Evolutionary conservation across 106 monocot species (phyloP).

Genomic region (Vanilla planifolia): DNA sequence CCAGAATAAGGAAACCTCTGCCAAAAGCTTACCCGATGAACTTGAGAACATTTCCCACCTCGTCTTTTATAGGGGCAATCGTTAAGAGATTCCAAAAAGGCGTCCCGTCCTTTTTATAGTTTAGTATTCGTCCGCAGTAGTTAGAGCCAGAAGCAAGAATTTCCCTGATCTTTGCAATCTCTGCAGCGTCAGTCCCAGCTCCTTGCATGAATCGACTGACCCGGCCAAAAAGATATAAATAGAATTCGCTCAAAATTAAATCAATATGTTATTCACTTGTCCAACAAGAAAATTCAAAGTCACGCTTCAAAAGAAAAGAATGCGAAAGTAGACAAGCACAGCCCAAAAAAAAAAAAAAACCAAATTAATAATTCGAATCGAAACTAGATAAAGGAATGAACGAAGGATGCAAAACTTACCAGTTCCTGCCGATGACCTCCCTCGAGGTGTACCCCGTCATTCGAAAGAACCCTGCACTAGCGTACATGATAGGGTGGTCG

Average conservation of each 20-base stretch:
- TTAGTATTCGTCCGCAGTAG: conserved; percentile 90
- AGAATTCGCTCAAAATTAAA: too few species aligned
- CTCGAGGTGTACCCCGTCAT: conserved; percentile 89
- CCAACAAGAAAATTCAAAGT: too few species aligned
- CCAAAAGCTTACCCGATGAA: conserved; percentile 71
- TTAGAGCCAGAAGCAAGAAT: conserved; percentile 40
- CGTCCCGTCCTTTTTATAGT: conserved; percentile 96
- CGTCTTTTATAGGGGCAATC: conserved; percentile 95
- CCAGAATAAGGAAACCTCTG: not conserved
- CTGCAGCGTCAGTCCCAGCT: conserved; percentile 61
- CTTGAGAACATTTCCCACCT: conserved; percentile 75
- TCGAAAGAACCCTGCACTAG: conserved; percentile 91
- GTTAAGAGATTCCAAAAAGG: conserved; percentile 97
- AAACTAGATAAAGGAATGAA: not conserved
- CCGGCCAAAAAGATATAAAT: conserved; percentile 1
- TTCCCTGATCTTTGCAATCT: conserved; percentile 81
- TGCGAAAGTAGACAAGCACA: too few species aligned
- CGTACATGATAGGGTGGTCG: conserved; percentile 80
- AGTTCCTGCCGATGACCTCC: conserved; percentile 88
- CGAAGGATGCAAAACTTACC: conserved; percentile 27
- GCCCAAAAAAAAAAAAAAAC: too few species aligned
- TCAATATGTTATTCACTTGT: too few species aligned
- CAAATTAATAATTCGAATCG: not conserved
- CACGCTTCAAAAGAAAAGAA: too few species aligned
- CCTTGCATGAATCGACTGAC: conserved; percentile 95